These are phyloP conservation scores for Pseudogymnoascus sp. DNA, from an alignment of 2,329 filamentous ascomycete species.

Conservation along the genomic window DNA sequence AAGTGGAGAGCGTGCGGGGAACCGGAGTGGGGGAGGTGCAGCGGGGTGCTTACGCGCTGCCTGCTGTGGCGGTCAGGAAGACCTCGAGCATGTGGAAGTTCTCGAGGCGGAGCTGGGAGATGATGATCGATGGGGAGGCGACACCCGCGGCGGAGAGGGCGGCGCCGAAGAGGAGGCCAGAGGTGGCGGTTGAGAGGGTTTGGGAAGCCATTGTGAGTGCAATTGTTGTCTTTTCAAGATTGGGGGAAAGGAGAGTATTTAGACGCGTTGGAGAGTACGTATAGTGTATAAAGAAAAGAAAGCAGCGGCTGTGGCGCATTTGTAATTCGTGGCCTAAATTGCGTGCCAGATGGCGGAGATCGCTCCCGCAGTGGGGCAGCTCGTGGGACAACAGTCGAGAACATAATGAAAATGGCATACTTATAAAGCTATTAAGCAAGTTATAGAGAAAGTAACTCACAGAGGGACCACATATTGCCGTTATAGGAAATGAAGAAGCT, in stretches of 20 bases:
- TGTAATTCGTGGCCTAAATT: neutral
- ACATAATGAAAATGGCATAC: neutral
- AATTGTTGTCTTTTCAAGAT: neutral
- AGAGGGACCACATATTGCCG: neutral
- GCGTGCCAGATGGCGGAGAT: neutral
- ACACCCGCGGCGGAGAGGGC: slow-evolving; percentile 54
- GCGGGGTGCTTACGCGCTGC: slow-evolving; percentile 45
- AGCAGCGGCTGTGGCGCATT: neutral
- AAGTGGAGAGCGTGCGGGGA: slow-evolving; percentile 27
- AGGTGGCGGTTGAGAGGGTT: slow-evolving; percentile 30
- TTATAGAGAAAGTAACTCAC: neutral
- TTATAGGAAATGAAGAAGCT: slow-evolving; percentile 6
- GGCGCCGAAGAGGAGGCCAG: slow-evolving; percentile 53
- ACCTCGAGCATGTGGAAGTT: slow-evolving; percentile 60
- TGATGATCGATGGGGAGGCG: slow-evolving; percentile 50
- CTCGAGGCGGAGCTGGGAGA: slow-evolving; percentile 50
- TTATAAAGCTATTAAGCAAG: neutral
- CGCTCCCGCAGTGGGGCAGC: neutral
- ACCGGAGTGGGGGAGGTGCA: slow-evolving; percentile 5
- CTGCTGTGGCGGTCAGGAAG: slow-evolving; percentile 54
- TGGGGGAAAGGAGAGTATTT: neutral
- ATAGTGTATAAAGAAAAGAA: neutral
- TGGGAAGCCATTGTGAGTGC: neutral
- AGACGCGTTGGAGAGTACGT: neutral
- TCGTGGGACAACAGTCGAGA: neutral